Percentiles rank a stretch among this genome's conserved stretches.
phyloP scores from a whole-genome alignment of 768 basidiomycete species.

The Gloeostereum incarnatum region DNA sequence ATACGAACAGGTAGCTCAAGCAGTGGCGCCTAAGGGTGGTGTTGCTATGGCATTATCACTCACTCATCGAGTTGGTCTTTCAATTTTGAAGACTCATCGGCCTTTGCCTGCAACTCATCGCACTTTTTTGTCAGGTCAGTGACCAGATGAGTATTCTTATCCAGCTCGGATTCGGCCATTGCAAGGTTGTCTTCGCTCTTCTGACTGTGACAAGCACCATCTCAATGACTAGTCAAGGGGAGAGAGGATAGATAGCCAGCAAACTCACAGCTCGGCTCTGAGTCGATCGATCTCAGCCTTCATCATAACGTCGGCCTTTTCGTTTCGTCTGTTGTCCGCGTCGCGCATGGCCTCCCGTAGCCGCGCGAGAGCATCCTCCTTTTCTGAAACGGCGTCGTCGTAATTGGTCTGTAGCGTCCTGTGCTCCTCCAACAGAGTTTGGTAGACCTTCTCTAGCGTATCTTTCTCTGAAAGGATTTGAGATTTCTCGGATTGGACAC shows the following conservation, averaged over 20 bases:
- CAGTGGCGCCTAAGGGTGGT: not conserved
- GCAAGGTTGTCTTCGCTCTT: constrained; percentile 92
- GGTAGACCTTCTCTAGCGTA: constrained; percentile 75
- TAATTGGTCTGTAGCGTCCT: constrained; percentile 62
- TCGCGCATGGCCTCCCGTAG: constrained; percentile 54
- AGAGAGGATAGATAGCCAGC: not conserved
- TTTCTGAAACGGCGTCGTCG: constrained; percentile 72
- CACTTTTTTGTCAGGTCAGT: constrained; percentile 70
- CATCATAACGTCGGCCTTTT: constrained; percentile 70
- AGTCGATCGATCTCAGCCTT: constrained; percentile 77
- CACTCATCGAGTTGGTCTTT: constrained; percentile 97
- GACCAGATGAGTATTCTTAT: constrained; percentile 62
- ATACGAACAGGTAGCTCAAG: constrained; percentile 1
- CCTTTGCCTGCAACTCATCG: constrained; percentile 72
- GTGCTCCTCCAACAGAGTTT: constrained; percentile 67
- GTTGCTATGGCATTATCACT: constrained; percentile 20
- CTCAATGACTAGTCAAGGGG: too few species aligned
- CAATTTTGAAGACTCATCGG: constrained; percentile 68
- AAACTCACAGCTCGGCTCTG: constrained; percentile 73
- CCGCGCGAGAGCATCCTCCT: constrained; percentile 61
- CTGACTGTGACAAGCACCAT: constrained; percentile 52
- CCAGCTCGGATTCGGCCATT: constrained; percentile 73
- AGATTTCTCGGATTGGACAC: constrained; percentile 72
- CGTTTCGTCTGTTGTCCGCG: constrained; percentile 48
- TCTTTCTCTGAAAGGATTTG: constrained; percentile 79